These are phyloP conservation scores for Colletotrichum sp. DNA, from an alignment of 2,329 filamentous ascomycete genomes.

Conservation along the genomic window DNA sequence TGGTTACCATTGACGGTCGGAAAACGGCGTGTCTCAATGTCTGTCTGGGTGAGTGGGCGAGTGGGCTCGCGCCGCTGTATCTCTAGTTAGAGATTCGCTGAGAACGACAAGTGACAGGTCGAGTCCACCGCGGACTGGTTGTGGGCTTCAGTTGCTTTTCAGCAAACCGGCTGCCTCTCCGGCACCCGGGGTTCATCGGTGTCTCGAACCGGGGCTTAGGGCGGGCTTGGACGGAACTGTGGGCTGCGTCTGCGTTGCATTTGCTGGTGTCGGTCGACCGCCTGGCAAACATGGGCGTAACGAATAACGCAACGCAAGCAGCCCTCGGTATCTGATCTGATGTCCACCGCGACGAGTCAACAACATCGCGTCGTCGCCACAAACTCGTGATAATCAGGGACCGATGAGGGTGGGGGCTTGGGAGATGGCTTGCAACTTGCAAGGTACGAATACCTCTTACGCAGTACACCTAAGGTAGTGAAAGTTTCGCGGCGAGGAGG, in stretches of 20 bases:
- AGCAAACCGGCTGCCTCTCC: constrained; percentile 21
- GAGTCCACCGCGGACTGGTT: neutral
- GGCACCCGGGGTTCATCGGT: constrained; percentile 8
- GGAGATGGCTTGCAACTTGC: neutral
- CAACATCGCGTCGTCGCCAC: constrained; percentile 6
- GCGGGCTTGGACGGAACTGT: neutral
- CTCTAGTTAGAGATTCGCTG: neutral
- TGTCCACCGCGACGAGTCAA: neutral
- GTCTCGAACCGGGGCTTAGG: constrained; percentile 4
- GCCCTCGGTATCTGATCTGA: neutral
- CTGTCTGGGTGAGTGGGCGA: neutral
- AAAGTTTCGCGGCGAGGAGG: neutral
- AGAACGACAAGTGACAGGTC: constrained; percentile 6
- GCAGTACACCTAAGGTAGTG: neutral
- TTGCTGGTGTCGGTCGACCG: neutral
- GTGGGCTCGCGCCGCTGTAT: neutral
- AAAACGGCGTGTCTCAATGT: neutral
- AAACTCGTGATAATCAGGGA: neutral
- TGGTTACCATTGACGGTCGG: neutral
- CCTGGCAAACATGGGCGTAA: neutral
- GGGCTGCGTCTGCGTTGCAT: neutral
- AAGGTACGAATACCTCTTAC: neutral
- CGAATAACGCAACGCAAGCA: neutral
- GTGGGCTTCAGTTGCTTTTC: neutral
- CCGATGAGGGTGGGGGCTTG: neutral